Evolutionary conservation across 164 flowering plant genomes (phyloP).

Genomic region (Litsea cubeba): DNA sequence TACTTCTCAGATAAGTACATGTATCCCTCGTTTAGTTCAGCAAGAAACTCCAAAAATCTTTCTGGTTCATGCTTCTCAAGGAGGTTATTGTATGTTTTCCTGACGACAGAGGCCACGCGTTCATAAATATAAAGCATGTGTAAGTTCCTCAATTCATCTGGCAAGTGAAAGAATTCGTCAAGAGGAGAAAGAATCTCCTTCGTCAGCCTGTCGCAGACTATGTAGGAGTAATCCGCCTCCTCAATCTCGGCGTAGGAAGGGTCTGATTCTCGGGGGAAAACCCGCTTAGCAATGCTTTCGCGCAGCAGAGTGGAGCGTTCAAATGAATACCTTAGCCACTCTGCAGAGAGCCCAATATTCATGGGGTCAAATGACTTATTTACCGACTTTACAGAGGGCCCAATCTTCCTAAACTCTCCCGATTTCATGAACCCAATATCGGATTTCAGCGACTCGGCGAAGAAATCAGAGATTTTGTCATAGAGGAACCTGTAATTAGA

Average conservation of each 20-base stretch:
- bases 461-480: constrained; percentile 21
- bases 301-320: constrained; percentile 28
- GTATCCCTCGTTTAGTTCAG: not conserved
- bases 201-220: constrained; percentile 39
- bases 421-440: constrained; percentile 19
- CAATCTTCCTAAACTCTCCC: constrained; percentile 10
- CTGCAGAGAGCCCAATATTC: constrained; percentile 28
- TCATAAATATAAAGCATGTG: constrained; percentile 31
- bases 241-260: constrained; percentile 31
- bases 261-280: constrained; percentile 32
- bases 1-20: too few species aligned
- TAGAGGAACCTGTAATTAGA: constrained; percentile 26
- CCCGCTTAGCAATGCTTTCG: constrained; percentile 38
- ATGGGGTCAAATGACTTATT: too few species aligned
- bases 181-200: constrained; percentile 39
- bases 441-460: constrained; percentile 12
- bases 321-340: constrained; percentile 22
- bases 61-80: constrained; percentile 37
- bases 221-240: constrained; percentile 37
- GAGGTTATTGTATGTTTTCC: constrained; percentile 36
- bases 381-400: constrained; percentile 25
- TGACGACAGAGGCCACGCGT: constrained; percentile 50
- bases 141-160: constrained; percentile 18
- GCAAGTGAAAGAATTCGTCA: constrained; percentile 23
- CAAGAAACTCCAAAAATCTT: constrained; percentile 30